Percentiles rank a stretch among this genome's conserved stretches.
Conservation (phyloP, 2,329 filamentous ascomycete species). For the Aspergillus eucalypticola region DNA sequence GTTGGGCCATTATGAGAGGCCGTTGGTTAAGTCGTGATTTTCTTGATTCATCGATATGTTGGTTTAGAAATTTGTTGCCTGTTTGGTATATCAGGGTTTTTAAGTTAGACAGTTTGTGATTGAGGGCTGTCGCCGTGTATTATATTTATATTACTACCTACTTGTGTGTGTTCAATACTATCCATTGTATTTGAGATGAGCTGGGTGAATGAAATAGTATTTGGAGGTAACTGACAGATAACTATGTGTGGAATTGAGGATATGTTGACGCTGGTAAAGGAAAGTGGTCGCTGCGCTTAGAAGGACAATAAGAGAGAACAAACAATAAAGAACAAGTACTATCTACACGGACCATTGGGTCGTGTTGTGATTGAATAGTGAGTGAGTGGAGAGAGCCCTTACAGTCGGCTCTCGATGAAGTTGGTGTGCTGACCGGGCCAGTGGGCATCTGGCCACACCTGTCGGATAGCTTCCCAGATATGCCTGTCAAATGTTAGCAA, state of each 20-base stretch:
- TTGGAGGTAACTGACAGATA: neutral
- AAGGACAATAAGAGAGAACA: constrained; percentile 6
- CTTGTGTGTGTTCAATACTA: too few relatives aligned
- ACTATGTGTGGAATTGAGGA: neutral
- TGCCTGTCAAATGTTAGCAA: constrained; percentile 56
- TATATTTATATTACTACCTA: too few relatives aligned
- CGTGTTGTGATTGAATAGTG: neutral
- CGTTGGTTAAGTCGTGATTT: constrained; percentile 16
- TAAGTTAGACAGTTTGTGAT: too few relatives aligned
- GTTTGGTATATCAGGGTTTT: neutral
- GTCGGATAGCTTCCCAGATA: constrained; percentile 89
- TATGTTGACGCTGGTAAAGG: constrained; percentile 1
- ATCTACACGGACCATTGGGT: neutral
- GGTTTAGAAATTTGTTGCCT: neutral
- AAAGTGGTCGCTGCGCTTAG: neutral
- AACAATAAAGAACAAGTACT: constrained; percentile 6
- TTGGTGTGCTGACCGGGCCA: constrained; percentile 76
- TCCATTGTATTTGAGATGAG: too few relatives aligned
- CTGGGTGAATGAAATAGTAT: too few relatives aligned
- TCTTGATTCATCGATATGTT: neutral
- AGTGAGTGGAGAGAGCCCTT: constrained; percentile 20
- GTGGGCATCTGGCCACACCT: constrained; percentile 86
- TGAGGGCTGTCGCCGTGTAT: too few relatives aligned
- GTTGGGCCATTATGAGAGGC: constrained; percentile 37
- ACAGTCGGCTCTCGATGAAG: constrained; percentile 78